Evolutionary conservation across 2,329 filamentous ascomycete species (phyloP).

Genomic region (Hypoxylon sp.): DNA sequence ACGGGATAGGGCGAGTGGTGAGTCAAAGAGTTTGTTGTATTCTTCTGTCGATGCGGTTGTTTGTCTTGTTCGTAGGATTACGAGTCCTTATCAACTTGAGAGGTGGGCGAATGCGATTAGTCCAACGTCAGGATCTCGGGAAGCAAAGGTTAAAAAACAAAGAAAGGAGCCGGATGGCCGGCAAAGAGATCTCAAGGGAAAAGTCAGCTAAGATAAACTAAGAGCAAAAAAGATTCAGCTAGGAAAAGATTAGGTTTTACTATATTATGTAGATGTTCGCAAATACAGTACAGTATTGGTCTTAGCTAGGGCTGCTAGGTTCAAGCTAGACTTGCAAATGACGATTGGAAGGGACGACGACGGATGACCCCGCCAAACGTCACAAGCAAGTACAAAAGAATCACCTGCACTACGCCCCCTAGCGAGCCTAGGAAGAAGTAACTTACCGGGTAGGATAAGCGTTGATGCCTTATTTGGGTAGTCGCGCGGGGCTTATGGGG

Average conservation of each 20-base stretch:
- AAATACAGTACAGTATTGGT: constrained; percentile 1
- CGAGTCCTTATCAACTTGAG: no score
- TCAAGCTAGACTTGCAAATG: constrained; percentile 29
- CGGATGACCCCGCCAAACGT: constrained; percentile 37
- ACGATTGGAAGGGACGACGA: constrained; percentile 30
- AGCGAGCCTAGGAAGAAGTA: background rate
- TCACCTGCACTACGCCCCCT: constrained; percentile 28
- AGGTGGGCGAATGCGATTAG: no score
- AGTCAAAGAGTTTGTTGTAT: no score
- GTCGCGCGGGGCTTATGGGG: constrained; percentile 27
- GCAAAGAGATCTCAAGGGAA: constrained; percentile 5
- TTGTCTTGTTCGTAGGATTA: no score
- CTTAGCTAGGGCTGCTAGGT: constrained; percentile 12
- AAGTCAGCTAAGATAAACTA: constrained; percentile 4
- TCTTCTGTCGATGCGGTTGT: no score
- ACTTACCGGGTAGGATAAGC: constrained; percentile 8
- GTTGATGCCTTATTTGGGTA: constrained; percentile 33
- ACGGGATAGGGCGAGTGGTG: background rate
- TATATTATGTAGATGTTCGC: constrained; percentile 9
- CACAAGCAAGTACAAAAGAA: constrained; percentile 27
- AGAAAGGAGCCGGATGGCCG: constrained; percentile 14
- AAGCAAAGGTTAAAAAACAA: constrained; percentile 9
- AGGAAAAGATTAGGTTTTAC: no score
- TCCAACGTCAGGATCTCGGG: no score
- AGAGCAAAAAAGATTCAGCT: background rate